These are phyloP conservation scores for Yarrowia bubula DNA, from an alignment of 805 yeast genomes.

Conservation along the genomic window DNA sequence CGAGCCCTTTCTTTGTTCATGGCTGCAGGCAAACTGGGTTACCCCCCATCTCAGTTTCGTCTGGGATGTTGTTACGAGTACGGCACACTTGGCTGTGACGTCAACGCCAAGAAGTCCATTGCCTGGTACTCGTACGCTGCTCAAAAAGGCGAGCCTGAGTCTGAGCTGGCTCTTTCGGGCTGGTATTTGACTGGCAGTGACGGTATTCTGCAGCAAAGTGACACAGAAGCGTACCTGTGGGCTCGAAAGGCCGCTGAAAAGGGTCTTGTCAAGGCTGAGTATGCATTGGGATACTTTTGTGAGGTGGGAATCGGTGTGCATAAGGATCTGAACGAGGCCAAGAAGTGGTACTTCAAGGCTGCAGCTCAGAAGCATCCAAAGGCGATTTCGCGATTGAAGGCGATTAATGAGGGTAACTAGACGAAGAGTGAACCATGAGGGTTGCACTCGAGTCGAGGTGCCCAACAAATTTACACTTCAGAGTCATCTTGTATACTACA, in stretches of 20 bases:
- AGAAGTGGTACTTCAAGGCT: constrained; percentile 57
- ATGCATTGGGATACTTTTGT: constrained; percentile 65
- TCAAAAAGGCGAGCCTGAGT: constrained; percentile 59
- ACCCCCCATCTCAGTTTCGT: constrained; percentile 66
- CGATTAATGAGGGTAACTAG: background rate
- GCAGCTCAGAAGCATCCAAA: constrained; percentile 61
- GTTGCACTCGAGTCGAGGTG: too few relatives aligned
- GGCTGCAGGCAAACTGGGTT: constrained; percentile 58
- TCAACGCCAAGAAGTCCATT: constrained; percentile 57
- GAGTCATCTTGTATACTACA: background rate
- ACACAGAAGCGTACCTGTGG: constrained; percentile 73
- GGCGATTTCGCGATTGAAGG: constrained; percentile 45
- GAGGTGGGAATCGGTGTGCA: constrained; percentile 69
- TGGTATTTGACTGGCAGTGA: constrained; percentile 78
- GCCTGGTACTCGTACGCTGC: constrained; percentile 77
- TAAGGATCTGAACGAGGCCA: constrained; percentile 49
- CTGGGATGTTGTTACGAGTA: constrained; percentile 72
- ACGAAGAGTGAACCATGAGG: too few relatives aligned
- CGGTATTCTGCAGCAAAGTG: constrained; percentile 55
- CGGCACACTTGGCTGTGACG: constrained; percentile 54
- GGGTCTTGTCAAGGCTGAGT: constrained; percentile 68
- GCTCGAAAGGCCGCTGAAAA: constrained; percentile 67
- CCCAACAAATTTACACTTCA: too few relatives aligned
- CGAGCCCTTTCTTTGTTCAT: constrained; percentile 53
- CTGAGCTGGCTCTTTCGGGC: constrained; percentile 70